Evolutionary conservation across 768 basidiomycete genomes (phyloP), one percentile per base, ranked within the genome.

Genomic region (Heimioporus sp.): DNA sequence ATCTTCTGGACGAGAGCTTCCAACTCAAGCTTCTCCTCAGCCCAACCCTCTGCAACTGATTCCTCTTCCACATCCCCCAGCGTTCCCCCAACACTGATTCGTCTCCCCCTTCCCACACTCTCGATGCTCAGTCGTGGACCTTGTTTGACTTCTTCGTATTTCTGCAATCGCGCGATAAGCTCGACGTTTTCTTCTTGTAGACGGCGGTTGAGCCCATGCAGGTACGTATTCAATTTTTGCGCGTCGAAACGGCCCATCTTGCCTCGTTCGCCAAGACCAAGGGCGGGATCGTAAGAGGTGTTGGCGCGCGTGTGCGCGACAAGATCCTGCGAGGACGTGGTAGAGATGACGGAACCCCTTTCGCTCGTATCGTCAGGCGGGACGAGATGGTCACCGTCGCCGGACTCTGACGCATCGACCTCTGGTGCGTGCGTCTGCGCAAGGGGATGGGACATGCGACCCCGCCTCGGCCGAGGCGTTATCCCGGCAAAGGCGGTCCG

Each of bases 301-400:
- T 96, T 95, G 50, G 82, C 87, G 10, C 90, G 81, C 44, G 74
- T 69, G 63, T 90, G 85, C 6, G 85, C 83, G 2, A 90, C 91
- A 38, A 96, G 74, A 65, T 96, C 92, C 57, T 95, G 89, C 20
- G 93, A 93, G 1, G 91, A 92, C 1, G 88, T 81, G 1, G 87
- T 91, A 4, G 91, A 92, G 43, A 90, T 74, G 66, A 87, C 83
- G 2, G 91, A 92, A 0, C 76, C 80, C 37, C 80, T 75, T 53
- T 85, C 86, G 10, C 68, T 69, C 4, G 69, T 73, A 13, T 75
- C 72, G 52, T 84, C 83, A 49, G 78, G 15, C 3, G 65, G 68
- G 2, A 5, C 10, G 7, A 55, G 21, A 10, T 57, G 46, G 43
- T 59, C 68, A 37, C 51, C 65, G 16, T 61, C 62, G 43, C 66